Base-by-base conservation (phyloP, 2,329 filamentous ascomycete species). In the Phaeoacremonium minimum region DNA sequence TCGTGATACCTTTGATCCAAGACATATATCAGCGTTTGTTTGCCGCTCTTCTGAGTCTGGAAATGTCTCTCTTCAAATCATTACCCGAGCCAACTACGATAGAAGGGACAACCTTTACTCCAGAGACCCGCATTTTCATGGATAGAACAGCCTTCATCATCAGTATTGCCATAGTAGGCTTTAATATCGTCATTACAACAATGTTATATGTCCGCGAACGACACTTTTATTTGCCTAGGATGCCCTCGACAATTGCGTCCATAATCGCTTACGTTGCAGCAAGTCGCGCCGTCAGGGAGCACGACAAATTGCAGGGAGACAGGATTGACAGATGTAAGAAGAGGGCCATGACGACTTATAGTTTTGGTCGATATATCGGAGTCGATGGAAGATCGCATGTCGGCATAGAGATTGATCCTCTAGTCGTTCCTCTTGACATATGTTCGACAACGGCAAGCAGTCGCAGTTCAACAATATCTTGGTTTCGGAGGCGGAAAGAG, bases 171-270 rank as follows among this genome's bases (percentile, higher is more conserved):
- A 65, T 80, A 0, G 41, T 81, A 0, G 44, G 32, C 0, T 15
- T 67, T 0, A 71, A 78, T 30, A 45, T 67, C 0, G 7, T 69
- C 0, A 62, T 69, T 0, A 63, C 67, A 0, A n/a, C 64, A 0
- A 1, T 57, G 0, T 58, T 77, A 5, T 80, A 77, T 37, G 11
- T 51, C 0, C 44, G 54, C 0, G 45, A 66, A 0, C 61, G 71
- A 0, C 58, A 57, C 2, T 55, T 57, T 4, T 66, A 70, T 15
- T 54, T 80, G 0, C 66, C 73, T 0, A 56, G 70, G 0, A 55
- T 80, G 50, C 77, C 76, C 0, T 73, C 69, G 0, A 71, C 61
- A 0, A 56, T 79, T 0, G 75, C 63, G 0, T 66, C 70, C 0
- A 42, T 70, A 0, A 49, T 79, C 0, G 62, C 67, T 0, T 68